Percentiles rank a stretch among this genome's conserved stretches.
Evolutionary conservation across 768 basidiomycete species (phyloP).

Genomic region (Leccinum uliginosum): DNA sequence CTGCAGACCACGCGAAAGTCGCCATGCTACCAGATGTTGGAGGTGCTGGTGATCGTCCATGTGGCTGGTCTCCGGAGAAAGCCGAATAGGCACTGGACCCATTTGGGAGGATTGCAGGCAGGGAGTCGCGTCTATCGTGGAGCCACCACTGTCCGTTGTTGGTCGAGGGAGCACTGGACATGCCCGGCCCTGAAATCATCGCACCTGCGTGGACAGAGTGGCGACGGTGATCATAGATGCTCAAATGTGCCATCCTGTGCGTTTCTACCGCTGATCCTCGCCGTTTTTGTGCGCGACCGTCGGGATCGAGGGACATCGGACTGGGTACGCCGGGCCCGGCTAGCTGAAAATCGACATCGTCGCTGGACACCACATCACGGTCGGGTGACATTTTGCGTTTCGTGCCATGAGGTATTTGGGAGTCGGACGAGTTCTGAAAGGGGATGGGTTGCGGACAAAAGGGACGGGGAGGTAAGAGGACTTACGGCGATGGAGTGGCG

Average conservation of each 20-base stretch:
- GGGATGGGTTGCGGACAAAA: neutral
- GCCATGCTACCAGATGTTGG: slow-evolving; percentile 59
- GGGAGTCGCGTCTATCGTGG: slow-evolving; percentile 69
- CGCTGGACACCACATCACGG: slow-evolving; percentile 47
- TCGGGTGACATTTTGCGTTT: slow-evolving; percentile 84
- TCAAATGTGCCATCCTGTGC: slow-evolving; percentile 68
- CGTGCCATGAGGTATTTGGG: slow-evolving; percentile 52
- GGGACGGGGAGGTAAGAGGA: slow-evolving; percentile 6
- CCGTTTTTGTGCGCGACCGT: slow-evolving; percentile 74
- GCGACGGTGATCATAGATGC: slow-evolving; percentile 68
- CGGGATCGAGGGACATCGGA: slow-evolving; percentile 52
- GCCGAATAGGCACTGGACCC: slow-evolving; percentile 53
- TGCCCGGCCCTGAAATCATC: slow-evolving; percentile 28
- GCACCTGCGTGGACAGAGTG: slow-evolving; percentile 67
- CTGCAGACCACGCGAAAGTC: slow-evolving; percentile 70
- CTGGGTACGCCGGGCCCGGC: slow-evolving; percentile 65
- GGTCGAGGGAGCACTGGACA: slow-evolving; percentile 16
- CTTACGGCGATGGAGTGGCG: slow-evolving; percentile 69
- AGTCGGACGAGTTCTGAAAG: slow-evolving; percentile 34
- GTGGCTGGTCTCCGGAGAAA: slow-evolving; percentile 61
- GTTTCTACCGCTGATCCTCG: slow-evolving; percentile 82
- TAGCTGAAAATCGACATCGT: slow-evolving; percentile 65
- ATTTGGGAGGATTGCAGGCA: slow-evolving; percentile 66
- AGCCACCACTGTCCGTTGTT: slow-evolving; percentile 49
- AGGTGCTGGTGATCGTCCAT: slow-evolving; percentile 53